Base-by-base conservation (phyloP, 2,329 filamentous ascomycete species). In the Xenoacremonium recifei region DNA sequence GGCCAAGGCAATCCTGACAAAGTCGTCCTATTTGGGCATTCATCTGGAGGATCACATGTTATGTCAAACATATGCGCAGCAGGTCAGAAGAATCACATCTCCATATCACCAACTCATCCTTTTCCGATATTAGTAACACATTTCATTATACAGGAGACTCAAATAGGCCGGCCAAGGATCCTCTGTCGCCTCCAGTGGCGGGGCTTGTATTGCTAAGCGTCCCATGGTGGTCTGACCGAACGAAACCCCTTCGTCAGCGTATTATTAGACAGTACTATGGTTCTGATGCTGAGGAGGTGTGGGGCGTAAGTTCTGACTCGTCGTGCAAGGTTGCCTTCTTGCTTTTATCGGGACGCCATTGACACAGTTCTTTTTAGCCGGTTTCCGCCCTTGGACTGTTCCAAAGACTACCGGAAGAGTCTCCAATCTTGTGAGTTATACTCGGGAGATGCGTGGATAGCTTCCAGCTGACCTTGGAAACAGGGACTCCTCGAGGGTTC, bases 1-100 rank as follows among this genome's bases (percentile, higher is more conserved):
- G 48, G 48, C n/a, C n/a, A 29, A 9, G 48, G 45, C 12, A 46
- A 33, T 5, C 10, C 21, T 3, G 19, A 44, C 12, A 48, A 46
- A 16, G 48, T 51, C 4, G 31, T 48, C 17, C 30, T 51, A 15
- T 37, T 48, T 17, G 48, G 48, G 12, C 48, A 51, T 27, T 51
- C 48, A 2, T 51, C 48, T 4, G 48, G 48, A 13, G 48, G 42
- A 16, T 45, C 45, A 3, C 48, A 51, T 21, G 44, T 48, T 17
- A 32, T 35, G 6, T 40, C 35, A 33, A 48, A 51, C 23, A 33
- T 51, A n/a, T 51, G 39, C 18, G 48, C 45, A 13, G 37, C 42
- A n/a, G 47, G 47, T 41, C 18, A 20, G 41, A 12, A 20, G n/a
- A 18, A 9, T 13, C 31, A 38, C 13, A 29, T n/a, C 36, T 18